Evolutionary conservation across 257 asterid species (phyloP), one percentile per base, ranked within the genome.

Genomic region (Nicotiana noctiflora): DNA sequence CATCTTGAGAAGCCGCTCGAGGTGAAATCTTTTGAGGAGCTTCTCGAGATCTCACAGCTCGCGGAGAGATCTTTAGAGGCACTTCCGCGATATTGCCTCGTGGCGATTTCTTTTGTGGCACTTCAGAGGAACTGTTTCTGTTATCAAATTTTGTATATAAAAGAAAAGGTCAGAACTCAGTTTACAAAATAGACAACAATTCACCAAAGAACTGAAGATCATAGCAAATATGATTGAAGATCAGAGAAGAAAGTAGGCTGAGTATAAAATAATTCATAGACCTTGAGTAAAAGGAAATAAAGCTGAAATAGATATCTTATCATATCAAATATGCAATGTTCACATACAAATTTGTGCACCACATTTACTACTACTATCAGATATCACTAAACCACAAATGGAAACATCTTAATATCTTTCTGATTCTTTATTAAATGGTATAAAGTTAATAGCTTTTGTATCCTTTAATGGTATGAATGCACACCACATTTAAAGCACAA

Each of bases 81-180:
- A 79, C 88, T 76, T 86, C 89, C 1, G 89, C 25, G 53, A 85
- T 75, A 46, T 31, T 66, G 12, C 89, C 81, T 72, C 84, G 91
- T 76, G 92, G 94, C 46, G 91, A 86, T 53, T 53, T 80, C 85
- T 80, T 88, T 29, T 56, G 87, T 25, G 89, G 86, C 21, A 84
- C 82, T 68, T 87, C 89, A 4, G 93, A 85, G 3, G 88, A 67
- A 85, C 86, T 68, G n/a, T 62, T 89, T 85, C 98, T 92, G 92
- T 84, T 0, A 67, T 46, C 44, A 79, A 25, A 44, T 46, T 4
- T 6, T 3, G 52, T 32, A 78, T 18, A 34, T 4, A 19, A 55
- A 51, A 64, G 6, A 6, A 29, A 44, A 64, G 19, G 25, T 25
- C 60, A 18, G 19, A 23, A 59, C n/a, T 64, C 23, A 46, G 59